Base-by-base conservation (phyloP, 257 asterid species). In the Catharanthus roseus region DNA sequence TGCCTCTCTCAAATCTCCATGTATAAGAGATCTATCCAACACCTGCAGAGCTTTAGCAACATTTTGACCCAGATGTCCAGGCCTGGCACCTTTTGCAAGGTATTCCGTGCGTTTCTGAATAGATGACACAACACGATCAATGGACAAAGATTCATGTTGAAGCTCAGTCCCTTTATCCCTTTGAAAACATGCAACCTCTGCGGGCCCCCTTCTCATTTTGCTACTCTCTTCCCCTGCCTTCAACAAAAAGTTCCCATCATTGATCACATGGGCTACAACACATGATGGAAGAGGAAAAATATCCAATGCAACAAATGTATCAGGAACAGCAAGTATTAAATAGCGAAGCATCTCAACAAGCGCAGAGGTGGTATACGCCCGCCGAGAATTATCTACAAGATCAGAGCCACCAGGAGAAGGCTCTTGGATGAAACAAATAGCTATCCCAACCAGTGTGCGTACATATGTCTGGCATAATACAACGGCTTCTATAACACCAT, bases 371-470 rank as follows among this genome's bases (percentile, higher is more conserved):
- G 97, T 89, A 76, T 95, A 95, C 29, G 99, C 98, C 80, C 88
- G 87, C 61, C 97, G 86, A 45, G 99, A 95, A 85, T 92, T 91
- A 68, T 90, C 90, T 56, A 92, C 96, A 68, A 90, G 99, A 84
- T 95, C 97, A 73, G 98, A 88, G 74, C 99, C 96, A 73, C 98
- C 98, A 73, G 99, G 98, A 76, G 96, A 88, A 80, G 96, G 95
- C 80, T 92, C 99, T 76, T 78, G 89, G 77, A 92, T 88, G 74
- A 88, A 92, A 47, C 90, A 90, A 75, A 86, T 54, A 72, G 99
- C 93, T 49, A 88, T 75, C 23, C 90, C 86, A 47, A 80, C 96
- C 77, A 95, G 82, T 77, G 85, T 77, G 45, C 92, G 95, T 45
- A 95, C 98, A 81, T 90, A 95, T 19, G 90, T 85, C 84, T 95